Conservation (phyloP, 768 basidiomycete species). For the Hebeloma cylindrosporum region DNA sequence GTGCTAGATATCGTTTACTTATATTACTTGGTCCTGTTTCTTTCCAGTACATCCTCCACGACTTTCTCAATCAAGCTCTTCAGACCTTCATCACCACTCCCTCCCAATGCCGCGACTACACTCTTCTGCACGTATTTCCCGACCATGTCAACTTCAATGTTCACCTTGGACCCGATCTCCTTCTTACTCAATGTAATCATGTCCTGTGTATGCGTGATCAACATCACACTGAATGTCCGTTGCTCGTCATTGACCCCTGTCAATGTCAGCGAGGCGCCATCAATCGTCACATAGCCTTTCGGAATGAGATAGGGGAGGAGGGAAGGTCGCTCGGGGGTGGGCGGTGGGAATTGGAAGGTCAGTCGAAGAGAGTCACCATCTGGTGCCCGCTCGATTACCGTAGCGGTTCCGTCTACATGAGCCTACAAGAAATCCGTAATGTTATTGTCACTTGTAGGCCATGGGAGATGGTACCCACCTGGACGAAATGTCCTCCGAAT, state of each 20-base stretch:
- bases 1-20: slow-evolving; percentile 5
- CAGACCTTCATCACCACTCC: slow-evolving; percentile 48
- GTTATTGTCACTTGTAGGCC: slow-evolving; percentile 7
- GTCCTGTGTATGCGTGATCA: slow-evolving; percentile 91
- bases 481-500: slow-evolving; percentile 97
- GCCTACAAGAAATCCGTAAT: slow-evolving; percentile 49
- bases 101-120: slow-evolving; percentile 64
- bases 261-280: slow-evolving; percentile 91
- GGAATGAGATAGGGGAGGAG: slow-evolving; percentile 82
- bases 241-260: slow-evolving; percentile 69
- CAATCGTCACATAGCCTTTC: slow-evolving; percentile 94
- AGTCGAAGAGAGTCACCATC: slow-evolving; percentile 92
- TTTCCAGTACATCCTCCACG: slow-evolving; percentile 54
- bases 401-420: slow-evolving; percentile 91
- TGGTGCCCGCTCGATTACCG: slow-evolving; percentile 54
- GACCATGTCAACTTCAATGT: slow-evolving; percentile 94
- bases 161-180: slow-evolving; percentile 75
- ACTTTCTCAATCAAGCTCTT: slow-evolving; percentile 53
- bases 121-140: slow-evolving; percentile 91
- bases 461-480: slow-evolving; percentile 48
- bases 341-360: slow-evolving; percentile 70
- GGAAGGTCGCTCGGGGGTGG: slow-evolving; percentile 56
- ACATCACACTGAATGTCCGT: slow-evolving; percentile 84
- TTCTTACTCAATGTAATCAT: slow-evolving; percentile 83
- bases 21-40: slow-evolving; percentile 28